Base-by-base conservation (phyloP, 495 filamentous ascomycete genomes). In the Lichenothelia convexa region DNA sequence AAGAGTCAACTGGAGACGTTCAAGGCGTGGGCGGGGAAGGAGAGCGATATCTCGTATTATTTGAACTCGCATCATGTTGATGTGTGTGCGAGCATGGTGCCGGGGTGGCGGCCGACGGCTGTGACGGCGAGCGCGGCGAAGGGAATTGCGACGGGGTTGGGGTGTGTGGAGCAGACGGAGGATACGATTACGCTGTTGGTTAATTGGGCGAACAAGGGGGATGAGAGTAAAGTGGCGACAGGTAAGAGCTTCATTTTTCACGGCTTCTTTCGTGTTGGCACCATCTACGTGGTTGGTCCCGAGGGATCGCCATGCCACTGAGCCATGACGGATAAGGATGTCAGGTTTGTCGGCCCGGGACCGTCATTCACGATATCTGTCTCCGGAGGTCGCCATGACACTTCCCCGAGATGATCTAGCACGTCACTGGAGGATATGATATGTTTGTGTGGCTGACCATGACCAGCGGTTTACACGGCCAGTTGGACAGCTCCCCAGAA, bases 1-100 rank as follows among this genome's bases (percentile, higher is more conserved):
- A 93, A 94, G 53, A 75, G 57, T 15, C 86, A 93, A 59, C 66
- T 94, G 4, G 81, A 91, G 61, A 93, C 86, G 0, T 94, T 94
- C 74, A 89, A 84, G 56, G 80, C 85, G 0, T 94, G 86, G 86
- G 86, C 86, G 0, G 86, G 86, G 32, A 69, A 71, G 35, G 84
- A 93, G 47, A 82, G 74, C 22, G 86, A 93, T 58, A 93, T 93
- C 46, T 81, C 74, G 2, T 94, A 94, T 58, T 94, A 93, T 50
- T 68, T 94, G 8, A 94, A 94, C 64, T 80, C 73, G 38, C 86
- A 93, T 59, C 86, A 93, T 56, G 64, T 94, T 31, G 86, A 94
- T 56, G 73, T 94, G 44, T 78, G 73, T 56, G 84, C 86, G 57
- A 78, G 71, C 18, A 91, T 94, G 83, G 83, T 89, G 1, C 70